phyloP scores from a whole-genome alignment of 352 stramenopile genomes.

The Phytophthora ramorum region DNA sequence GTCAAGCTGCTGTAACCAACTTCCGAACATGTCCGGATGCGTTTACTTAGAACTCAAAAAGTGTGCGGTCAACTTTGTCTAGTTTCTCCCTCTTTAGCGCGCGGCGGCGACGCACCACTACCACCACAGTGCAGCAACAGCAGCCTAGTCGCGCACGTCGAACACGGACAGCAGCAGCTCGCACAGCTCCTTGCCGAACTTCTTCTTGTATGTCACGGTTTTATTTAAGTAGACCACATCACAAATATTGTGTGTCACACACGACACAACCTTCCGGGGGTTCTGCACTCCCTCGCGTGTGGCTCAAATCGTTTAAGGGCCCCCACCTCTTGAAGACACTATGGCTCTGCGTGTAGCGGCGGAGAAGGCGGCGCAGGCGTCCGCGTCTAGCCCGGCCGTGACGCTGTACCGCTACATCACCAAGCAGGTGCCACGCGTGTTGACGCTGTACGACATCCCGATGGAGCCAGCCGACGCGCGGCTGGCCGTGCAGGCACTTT shows the following conservation, averaged over 20 bases:
- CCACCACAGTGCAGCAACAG: too few species aligned
- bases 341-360: conserved; percentile 84
- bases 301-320: conserved; percentile 24
- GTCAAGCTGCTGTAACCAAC: conserved; percentile 44
- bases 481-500: conserved; percentile 92
- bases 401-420: conserved; percentile 91
- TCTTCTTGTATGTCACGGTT: too few species aligned
- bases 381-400: conserved; percentile 73
- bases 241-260: not conserved
- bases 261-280: conserved; percentile 11
- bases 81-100: too few species aligned
- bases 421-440: conserved; percentile 94
- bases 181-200: too few species aligned
- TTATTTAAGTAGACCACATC: too few species aligned
- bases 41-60: conserved; percentile 13
- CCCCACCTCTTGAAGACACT: conserved; percentile 2
- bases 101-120: too few species aligned
- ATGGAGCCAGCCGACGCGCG: conserved; percentile 93
- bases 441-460: conserved; percentile 98
- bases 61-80: conserved; percentile 26
- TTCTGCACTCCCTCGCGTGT: conserved; percentile 10
- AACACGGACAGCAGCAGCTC: too few species aligned
- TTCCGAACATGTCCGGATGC: conserved; percentile 12
- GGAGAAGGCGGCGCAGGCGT: conserved; percentile 60
- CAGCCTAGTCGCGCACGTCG: too few species aligned